phyloP scores from a whole-genome alignment of 805 yeast species.

The Hemisphaericaspora nanyangensis region DNA sequence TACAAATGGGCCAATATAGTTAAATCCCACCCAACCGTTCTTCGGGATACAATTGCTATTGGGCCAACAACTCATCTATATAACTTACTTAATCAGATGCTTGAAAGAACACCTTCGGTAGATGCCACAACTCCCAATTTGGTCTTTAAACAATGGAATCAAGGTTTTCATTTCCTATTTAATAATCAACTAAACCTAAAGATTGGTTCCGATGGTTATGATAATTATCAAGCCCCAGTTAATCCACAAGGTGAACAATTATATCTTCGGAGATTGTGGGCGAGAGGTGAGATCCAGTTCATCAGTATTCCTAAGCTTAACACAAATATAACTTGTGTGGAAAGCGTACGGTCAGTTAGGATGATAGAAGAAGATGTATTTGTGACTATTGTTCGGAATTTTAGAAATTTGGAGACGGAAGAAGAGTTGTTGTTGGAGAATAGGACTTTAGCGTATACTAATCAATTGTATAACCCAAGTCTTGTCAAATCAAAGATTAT shows the following conservation, averaged over 20 bases:
- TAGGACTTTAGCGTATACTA: constrained; percentile 62
- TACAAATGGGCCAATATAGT: constrained; percentile 18
- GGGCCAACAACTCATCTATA: constrained; percentile 18
- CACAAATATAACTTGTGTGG: constrained; percentile 47
- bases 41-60: constrained; percentile 17
- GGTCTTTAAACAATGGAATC: constrained; percentile 3
- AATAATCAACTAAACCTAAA: constrained; percentile 53
- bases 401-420: constrained; percentile 18
- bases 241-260: constrained; percentile 15
- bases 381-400: constrained; percentile 54
- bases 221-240: constrained; percentile 67
- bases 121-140: not conserved
- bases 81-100: constrained; percentile 12
- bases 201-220: constrained; percentile 75
- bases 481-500: not conserved
- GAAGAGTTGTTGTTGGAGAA: constrained; percentile 42
- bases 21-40: constrained; percentile 15
- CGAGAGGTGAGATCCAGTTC: constrained; percentile 57
- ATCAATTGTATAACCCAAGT: constrained; percentile 23
- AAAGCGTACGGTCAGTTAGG: constrained; percentile 44
- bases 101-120: constrained; percentile 3
- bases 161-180: constrained; percentile 65
- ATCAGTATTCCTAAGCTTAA: constrained; percentile 15
- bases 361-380: constrained; percentile 34
- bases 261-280: constrained; percentile 74